Evolutionary conservation across 495 filamentous ascomycete genomes (phyloP).

Genomic region (Oidiodendron maius): DNA sequence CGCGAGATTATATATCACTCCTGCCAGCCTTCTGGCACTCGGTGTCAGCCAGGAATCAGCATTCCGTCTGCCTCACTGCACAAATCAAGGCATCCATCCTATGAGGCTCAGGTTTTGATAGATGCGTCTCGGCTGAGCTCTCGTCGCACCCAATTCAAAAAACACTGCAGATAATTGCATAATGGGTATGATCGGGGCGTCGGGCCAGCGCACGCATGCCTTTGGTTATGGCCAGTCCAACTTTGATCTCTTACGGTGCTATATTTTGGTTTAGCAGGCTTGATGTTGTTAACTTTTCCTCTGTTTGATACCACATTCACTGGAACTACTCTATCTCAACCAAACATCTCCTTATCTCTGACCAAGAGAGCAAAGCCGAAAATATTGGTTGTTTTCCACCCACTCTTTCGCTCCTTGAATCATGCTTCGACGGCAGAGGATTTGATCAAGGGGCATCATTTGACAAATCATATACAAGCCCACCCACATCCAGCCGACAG

Average conservation of each 20-base stretch:
- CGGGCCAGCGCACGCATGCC: conserved; percentile 3
- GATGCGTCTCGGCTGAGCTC: conserved; percentile 5
- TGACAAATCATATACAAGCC: conserved; percentile 5
- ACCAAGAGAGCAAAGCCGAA: not conserved
- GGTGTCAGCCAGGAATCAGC: not conserved
- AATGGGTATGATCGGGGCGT: conserved; percentile 4
- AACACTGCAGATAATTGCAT: not conserved
- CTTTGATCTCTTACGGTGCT: not conserved
- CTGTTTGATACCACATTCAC: not conserved
- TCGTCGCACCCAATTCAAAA: not conserved
- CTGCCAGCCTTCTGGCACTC: not conserved
- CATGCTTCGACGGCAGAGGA: not conserved
- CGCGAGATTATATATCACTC: not conserved
- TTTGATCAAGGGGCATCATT: not conserved
- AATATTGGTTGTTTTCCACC: not conserved
- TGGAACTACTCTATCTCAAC: not conserved
- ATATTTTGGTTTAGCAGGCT: not conserved
- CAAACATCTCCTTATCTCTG: not conserved
- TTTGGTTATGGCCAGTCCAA: not conserved
- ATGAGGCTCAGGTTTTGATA: conserved; percentile 4
- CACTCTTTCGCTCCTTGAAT: not conserved
- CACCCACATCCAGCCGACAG: conserved; percentile 4
- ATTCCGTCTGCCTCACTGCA: not conserved
- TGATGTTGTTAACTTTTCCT: not conserved
- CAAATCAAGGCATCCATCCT: conserved; percentile 1